These are phyloP conservation scores for Kazachstania sp. DNA, from an alignment of 1,139 yeast species.

Conservation along the genomic window DNA sequence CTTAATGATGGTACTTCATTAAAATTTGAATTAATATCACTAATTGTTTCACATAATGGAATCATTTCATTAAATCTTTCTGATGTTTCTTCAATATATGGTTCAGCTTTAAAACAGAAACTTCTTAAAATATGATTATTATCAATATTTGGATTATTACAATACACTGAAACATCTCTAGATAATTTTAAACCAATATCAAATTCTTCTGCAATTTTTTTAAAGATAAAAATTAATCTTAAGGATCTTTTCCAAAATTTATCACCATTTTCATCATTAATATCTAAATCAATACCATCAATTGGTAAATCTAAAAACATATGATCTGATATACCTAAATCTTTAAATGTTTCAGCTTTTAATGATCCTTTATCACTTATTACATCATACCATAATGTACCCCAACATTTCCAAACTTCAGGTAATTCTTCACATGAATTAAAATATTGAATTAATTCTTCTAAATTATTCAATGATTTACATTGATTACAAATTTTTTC, in stretches of 20 bases:
- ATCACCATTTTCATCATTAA: conserved; percentile 32
- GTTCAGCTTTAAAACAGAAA: conserved; percentile 20
- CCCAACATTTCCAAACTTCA: conserved; percentile 83
- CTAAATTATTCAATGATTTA: conserved; percentile 13
- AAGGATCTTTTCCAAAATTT: conserved; percentile 30
- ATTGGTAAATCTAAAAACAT: conserved; percentile 55
- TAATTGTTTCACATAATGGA: conserved; percentile 16
- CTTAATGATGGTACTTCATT: conserved; percentile 20
- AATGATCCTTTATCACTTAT: conserved; percentile 38
- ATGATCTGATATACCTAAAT: conserved; percentile 52
- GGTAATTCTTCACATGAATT: conserved; percentile 53
- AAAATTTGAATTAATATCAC: conserved; percentile 15
- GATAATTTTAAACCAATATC: conserved; percentile 18
- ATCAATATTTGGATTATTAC: conserved; percentile 12
- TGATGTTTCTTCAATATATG: conserved; percentile 6
- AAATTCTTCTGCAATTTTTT: conserved; percentile 21
- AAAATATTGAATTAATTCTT: conserved; percentile 37
- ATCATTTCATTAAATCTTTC: conserved; percentile 9
- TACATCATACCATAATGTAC: conserved; percentile 66
- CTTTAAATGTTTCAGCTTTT: conserved; percentile 39
- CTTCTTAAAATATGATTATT: conserved; percentile 14
- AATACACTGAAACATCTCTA: conserved; percentile 11
- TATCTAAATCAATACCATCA: conserved; percentile 48
- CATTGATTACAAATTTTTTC: conserved; percentile 18
- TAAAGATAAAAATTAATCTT: conserved; percentile 26